phyloP scores from a whole-genome alignment of 129 eudicot species.

The Gnaphalium uliginosum region DNA sequence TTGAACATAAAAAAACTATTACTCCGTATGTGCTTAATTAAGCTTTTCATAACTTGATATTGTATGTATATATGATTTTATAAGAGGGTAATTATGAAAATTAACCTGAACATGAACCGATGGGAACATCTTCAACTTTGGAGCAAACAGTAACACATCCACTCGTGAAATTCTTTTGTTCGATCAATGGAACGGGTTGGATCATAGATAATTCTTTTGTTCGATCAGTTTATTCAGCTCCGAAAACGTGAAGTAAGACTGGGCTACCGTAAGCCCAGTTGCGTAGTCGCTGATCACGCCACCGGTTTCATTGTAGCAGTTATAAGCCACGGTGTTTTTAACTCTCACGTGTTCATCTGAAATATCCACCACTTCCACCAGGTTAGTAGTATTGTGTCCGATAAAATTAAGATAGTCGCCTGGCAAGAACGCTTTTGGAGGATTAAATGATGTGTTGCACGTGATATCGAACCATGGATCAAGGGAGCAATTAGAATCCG shows the following conservation, averaged over 20 bases:
- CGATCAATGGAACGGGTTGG: neutral
- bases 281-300: neutral
- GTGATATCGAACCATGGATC: slow-evolving; percentile 24
- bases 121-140: neutral
- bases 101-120: slow-evolving; percentile 27
- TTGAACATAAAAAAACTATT: too few species aligned
- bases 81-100: too few species aligned
- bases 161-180: neutral
- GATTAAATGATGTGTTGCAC: slow-evolving; percentile 35
- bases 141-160: neutral
- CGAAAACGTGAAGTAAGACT: neutral
- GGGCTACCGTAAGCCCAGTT: neutral
- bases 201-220: neutral
- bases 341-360: neutral
- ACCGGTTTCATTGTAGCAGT: slow-evolving; percentile 3
- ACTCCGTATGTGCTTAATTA: too few species aligned
- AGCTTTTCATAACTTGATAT: too few species aligned
- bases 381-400: neutral
- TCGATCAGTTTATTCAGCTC: neutral
- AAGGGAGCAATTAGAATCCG: slow-evolving; percentile 3
- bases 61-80: too few species aligned
- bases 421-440: slow-evolving; percentile 29
- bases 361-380: neutral
- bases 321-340: neutral
- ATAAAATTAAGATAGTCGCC: neutral